Evolutionary conservation across 106 monocot genomes (phyloP).

Genomic region (Cymbidium sinense): DNA sequence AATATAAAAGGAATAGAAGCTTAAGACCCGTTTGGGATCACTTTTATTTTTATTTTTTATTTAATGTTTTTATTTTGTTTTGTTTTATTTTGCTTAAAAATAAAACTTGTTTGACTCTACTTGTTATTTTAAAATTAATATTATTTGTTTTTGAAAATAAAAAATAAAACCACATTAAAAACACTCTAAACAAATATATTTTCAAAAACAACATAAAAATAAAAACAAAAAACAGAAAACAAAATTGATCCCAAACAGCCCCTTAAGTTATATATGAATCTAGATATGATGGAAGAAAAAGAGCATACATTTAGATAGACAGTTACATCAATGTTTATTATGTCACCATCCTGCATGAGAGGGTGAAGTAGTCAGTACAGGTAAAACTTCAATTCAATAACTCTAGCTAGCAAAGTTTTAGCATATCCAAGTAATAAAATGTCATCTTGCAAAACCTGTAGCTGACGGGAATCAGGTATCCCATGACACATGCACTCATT

Average conservation of each 20-base stretch:
- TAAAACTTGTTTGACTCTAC: no score
- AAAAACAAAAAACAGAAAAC: no score
- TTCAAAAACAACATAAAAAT: no score
- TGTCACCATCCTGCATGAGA: constrained; percentile 89
- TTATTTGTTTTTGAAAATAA: no score
- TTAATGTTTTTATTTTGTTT: no score
- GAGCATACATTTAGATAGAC: constrained; percentile 86
- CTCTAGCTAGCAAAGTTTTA: background rate
- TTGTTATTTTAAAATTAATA: no score
- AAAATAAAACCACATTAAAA: no score
- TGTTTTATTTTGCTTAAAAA: no score
- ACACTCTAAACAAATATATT: no score
- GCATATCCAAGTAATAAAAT: constrained; percentile 2
- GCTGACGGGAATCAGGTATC: constrained; percentile 86
- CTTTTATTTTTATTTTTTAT: no score
- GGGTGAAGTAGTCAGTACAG: background rate
- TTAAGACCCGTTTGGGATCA: no score
- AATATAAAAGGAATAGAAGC: background rate
- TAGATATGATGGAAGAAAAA: background rate
- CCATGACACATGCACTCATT: constrained; percentile 99
- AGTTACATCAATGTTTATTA: constrained; percentile 96
- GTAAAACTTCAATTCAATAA: background rate
- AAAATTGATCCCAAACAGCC: no score
- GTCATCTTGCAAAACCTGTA: constrained; percentile 56
- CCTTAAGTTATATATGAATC: background rate